Conservation (phyloP, 2,329 filamentous ascomycete genomes). For the Lasiodiplodia sp. region DNA sequence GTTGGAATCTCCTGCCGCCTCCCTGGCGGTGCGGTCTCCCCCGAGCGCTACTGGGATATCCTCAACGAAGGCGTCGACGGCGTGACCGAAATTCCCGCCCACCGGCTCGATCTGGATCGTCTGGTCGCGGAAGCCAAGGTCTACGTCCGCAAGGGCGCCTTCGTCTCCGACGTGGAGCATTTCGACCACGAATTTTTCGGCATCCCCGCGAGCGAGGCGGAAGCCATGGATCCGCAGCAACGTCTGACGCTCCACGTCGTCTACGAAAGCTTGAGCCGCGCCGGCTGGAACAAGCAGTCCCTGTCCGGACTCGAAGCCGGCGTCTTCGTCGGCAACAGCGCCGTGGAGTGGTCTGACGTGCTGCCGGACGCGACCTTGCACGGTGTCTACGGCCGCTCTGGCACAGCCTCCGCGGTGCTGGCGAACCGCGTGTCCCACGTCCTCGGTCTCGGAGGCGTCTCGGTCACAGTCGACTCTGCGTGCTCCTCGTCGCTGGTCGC, state of each 20-base stretch:
- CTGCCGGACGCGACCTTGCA: not conserved
- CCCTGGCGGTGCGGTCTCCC: conserved; percentile 37
- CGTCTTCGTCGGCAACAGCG: conserved; percentile 36
- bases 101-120: conserved; percentile 41
- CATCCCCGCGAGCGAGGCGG: conserved; percentile 30
- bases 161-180: conserved; percentile 32
- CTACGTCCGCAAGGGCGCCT: not conserved
- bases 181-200: conserved; percentile 35
- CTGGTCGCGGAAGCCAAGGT: conserved; percentile 36
- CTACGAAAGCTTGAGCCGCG: conserved; percentile 34
- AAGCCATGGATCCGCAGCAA: conserved; percentile 33
- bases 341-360: conserved; percentile 35
- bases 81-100: not conserved
- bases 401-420: conserved; percentile 39
- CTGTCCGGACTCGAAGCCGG: conserved; percentile 34
- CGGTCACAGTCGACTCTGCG: conserved; percentile 42
- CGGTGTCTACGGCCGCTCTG: conserved; percentile 31
- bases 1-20: conserved; percentile 47
- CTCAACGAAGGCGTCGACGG: not conserved
- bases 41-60: conserved; percentile 25
- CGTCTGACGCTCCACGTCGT: conserved; percentile 33
- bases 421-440: conserved; percentile 41
- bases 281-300: conserved; percentile 30
- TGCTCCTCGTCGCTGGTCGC: conserved; percentile 41
- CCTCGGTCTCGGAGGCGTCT: conserved; percentile 41